phyloP scores from a whole-genome alignment of 164 flowering plant species.

The Aristolochia contorta region DNA sequence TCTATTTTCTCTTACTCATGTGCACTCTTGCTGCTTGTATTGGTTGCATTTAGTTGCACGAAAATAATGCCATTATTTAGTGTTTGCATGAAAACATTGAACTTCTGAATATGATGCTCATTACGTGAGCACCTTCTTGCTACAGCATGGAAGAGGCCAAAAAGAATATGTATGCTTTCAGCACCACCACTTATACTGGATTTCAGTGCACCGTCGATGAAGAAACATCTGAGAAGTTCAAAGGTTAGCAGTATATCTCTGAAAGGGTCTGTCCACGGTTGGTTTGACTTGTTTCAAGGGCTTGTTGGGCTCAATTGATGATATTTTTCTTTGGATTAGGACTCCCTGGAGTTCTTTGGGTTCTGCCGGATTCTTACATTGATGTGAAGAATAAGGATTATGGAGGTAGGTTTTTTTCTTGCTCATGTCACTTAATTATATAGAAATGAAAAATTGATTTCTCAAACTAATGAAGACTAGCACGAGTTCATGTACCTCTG shows the following conservation, averaged over 20 bases:
- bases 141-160: constrained; percentile 97
- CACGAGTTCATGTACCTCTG: no score
- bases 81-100: no score
- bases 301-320: background rate
- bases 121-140: background rate
- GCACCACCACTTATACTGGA: constrained; percentile 97
- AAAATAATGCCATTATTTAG: no score
- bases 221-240: constrained; percentile 90
- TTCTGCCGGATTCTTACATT: constrained; percentile 87
- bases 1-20: no score
- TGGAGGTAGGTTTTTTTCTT: constrained; percentile 51
- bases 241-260: constrained; percentile 34
- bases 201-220: constrained; percentile 92
- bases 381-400: constrained; percentile 98
- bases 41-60: no score
- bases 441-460: no score
- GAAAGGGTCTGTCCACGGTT: background rate
- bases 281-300: background rate
- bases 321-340: constrained; percentile 30
- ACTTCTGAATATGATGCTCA: no score
- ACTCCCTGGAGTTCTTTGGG: constrained; percentile 98
- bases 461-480: no score
- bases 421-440: background rate
- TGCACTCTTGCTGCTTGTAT: no score
- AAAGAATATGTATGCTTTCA: constrained; percentile 98